Percentiles rank a stretch among this genome's conserved stretches.
phyloP scores from a whole-genome alignment of 768 basidiomycete species.

The Pluteus cervinus region DNA sequence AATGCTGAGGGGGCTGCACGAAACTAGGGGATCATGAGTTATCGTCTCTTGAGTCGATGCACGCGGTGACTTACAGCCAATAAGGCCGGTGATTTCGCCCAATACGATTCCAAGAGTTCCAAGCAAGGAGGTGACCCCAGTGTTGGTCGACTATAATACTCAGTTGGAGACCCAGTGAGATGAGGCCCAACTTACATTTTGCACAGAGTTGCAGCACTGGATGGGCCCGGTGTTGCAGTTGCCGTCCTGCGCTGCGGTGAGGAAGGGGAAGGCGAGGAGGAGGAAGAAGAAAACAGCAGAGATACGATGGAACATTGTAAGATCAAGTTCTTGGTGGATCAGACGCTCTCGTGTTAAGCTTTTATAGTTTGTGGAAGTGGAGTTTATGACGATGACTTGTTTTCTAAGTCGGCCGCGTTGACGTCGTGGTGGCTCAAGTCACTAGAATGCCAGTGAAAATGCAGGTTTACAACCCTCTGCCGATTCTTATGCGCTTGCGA shows the following conservation, averaged over 20 bases:
- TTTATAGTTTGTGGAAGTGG: too few relatives aligned
- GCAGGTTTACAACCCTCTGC: too few relatives aligned
- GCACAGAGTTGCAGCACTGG: constrained; percentile 16
- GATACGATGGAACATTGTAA: constrained; percentile 18
- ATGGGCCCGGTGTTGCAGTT: constrained; percentile 15
- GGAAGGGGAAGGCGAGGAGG: constrained; percentile 15
- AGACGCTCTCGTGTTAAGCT: too few relatives aligned
- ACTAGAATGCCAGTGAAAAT: too few relatives aligned
- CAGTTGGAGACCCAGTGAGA: not conserved
- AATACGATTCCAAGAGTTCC: constrained; percentile 9
- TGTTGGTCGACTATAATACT: not conserved
- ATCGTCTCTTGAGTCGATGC: not conserved
- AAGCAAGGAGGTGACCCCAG: not conserved
- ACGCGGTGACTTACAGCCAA: constrained; percentile 12
- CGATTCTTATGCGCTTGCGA: too few relatives aligned
- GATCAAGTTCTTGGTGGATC: too few relatives aligned
- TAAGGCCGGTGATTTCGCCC: constrained; percentile 9
- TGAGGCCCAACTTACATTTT: constrained; percentile 7
- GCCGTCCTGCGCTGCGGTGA: constrained; percentile 11
- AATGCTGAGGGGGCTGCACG: constrained; percentile 12
- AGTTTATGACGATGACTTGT: too few relatives aligned
- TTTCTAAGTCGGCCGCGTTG: too few relatives aligned
- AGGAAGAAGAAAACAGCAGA: constrained; percentile 12
- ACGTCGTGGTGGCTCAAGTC: too few relatives aligned
- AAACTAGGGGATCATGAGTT: constrained; percentile 8